phyloP scores from a whole-genome alignment of 164 flowering plant genomes.

The Cinnamomum chago region DNA sequence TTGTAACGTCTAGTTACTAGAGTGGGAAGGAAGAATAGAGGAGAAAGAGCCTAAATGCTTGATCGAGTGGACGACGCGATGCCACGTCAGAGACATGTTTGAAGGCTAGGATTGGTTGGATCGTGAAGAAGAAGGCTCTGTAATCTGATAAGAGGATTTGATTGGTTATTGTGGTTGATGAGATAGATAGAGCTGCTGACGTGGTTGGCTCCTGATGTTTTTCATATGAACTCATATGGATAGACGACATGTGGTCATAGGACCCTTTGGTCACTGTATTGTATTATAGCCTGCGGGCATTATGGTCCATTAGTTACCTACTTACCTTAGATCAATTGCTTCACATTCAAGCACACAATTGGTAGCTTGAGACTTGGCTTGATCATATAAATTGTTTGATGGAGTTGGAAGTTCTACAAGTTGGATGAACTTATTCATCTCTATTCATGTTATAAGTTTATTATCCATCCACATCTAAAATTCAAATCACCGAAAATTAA shows the following conservation, averaged over 20 bases:
- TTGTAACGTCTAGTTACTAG: neutral
- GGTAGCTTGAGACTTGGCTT: too few relatives aligned
- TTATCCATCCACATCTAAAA: too few relatives aligned
- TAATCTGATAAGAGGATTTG: conserved; percentile 36
- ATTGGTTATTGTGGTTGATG: conserved; percentile 36
- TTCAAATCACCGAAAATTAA: too few relatives aligned
- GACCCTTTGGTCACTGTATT: neutral
- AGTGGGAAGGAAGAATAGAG: neutral
- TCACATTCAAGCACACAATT: too few relatives aligned
- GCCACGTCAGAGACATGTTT: conserved; percentile 42
- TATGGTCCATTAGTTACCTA: neutral
- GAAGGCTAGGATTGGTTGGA: conserved; percentile 36
- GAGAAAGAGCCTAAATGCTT: conserved; percentile 35
- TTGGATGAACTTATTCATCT: neutral
- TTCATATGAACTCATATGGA: neutral
- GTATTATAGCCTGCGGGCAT: neutral
- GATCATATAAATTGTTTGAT: too few relatives aligned
- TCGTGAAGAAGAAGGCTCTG: conserved; percentile 12
- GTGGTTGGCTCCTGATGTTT: conserved; percentile 19
- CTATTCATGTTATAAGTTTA: too few relatives aligned
- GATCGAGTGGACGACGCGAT: conserved; percentile 56
- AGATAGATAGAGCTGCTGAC: conserved; percentile 41
- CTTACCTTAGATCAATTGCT: neutral
- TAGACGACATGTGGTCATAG: neutral
- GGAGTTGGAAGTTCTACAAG: neutral